A percentile compares a stretch with the other conserved stretches of the same genome.
Evolutionary conservation across 2,329 filamentous ascomycete species (phyloP).

Genomic region (Penicillium expansum): DNA sequence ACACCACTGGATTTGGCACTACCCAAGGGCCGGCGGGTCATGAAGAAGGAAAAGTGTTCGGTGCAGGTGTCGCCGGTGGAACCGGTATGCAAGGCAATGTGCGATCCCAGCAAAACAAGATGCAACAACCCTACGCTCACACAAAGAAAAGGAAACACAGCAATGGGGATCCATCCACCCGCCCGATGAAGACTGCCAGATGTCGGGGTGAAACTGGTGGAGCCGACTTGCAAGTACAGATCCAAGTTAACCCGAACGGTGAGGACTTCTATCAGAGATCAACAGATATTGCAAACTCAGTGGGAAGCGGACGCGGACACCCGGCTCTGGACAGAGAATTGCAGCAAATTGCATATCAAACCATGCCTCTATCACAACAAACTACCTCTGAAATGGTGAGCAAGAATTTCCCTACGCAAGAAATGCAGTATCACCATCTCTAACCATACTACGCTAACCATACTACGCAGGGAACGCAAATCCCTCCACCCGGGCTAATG

Average conservation of each 20-base stretch:
- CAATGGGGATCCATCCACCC: neutral
- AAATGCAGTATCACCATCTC: neutral
- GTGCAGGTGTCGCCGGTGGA: neutral
- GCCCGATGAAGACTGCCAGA: neutral
- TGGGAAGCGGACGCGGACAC: neutral
- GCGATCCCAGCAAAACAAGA: neutral
- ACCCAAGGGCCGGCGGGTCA: too few species aligned
- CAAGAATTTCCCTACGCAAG: neutral
- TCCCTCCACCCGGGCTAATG: neutral
- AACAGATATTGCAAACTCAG: neutral
- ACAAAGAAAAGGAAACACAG: neutral
- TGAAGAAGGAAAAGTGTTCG: neutral
- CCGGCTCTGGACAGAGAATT: neutral
- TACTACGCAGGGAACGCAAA: neutral
- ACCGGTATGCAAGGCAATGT: neutral
- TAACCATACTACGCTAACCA: neutral
- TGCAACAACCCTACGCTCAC: neutral
- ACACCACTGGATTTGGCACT: accelerated
- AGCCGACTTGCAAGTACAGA: neutral
- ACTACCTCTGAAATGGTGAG: neutral
- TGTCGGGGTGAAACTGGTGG: too few species aligned
- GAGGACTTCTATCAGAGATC: neutral
- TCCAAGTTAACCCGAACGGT: neutral
- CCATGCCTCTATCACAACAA: neutral
- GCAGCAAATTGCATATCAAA: neutral